Conservation (phyloP, 2,329 filamentous ascomycete species). For the Aspergillus ustus region DNA sequence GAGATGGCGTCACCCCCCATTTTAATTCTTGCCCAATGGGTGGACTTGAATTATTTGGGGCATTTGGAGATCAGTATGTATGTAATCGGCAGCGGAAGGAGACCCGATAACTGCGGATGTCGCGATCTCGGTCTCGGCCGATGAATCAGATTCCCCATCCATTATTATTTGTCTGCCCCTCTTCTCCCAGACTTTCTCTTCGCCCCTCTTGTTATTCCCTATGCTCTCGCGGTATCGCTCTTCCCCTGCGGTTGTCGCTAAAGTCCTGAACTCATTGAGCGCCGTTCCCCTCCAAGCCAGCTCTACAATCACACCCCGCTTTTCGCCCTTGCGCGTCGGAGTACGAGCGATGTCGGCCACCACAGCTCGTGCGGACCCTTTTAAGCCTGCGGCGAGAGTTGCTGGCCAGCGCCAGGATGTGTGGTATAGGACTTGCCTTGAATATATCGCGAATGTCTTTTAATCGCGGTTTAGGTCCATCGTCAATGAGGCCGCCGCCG, state of each 20-base stretch:
- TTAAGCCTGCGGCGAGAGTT: slow-evolving; percentile 53
- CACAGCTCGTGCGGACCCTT: slow-evolving; percentile 44
- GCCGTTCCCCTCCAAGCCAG: slow-evolving; percentile 9
- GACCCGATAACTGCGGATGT: neutral
- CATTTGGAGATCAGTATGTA: neutral
- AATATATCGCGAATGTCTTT: slow-evolving; percentile 14
- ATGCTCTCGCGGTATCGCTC: slow-evolving; percentile 17
- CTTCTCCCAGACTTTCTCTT: neutral
- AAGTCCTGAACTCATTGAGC: neutral
- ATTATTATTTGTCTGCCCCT: slow-evolving; percentile 7
- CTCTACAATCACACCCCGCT: slow-evolving; percentile 23
- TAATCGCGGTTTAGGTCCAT: slow-evolving; percentile 57
- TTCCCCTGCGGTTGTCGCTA: slow-evolving; percentile 7
- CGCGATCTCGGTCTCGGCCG: slow-evolving; percentile 7
- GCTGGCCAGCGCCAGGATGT: slow-evolving; percentile 58
- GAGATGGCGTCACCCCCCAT: neutral
- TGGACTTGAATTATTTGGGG: neutral
- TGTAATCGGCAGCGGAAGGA: neutral
- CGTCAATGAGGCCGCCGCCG: slow-evolving; percentile 69
- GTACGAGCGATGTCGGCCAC: slow-evolving; percentile 46
- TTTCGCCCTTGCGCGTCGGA: slow-evolving; percentile 23
- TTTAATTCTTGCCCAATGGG: neutral
- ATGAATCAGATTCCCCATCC: slow-evolving; percentile 9
- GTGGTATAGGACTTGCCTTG: slow-evolving; percentile 39
- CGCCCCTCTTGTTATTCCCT: slow-evolving; percentile 2